Conservation (phyloP, 345 rosid genomes). For the Turnera subulata region DNA sequence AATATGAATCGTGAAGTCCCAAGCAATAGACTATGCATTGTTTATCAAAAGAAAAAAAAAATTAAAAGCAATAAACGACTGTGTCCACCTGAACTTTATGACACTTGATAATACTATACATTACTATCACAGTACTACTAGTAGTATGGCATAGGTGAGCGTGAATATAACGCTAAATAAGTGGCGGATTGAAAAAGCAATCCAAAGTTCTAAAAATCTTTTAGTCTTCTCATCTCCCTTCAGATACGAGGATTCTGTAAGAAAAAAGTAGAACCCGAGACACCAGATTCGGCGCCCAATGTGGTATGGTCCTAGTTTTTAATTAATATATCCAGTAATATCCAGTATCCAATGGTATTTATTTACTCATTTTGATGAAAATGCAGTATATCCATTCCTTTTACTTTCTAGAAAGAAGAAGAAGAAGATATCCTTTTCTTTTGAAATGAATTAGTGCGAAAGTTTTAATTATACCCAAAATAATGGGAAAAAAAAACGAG, state of each 20-base stretch:
- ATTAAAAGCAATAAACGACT: neutral
- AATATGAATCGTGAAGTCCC: neutral
- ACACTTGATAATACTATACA: neutral
- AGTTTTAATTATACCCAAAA: no score
- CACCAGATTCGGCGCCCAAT: conserved; percentile 2
- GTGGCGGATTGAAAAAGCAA: neutral
- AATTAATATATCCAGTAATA: no score
- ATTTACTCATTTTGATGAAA: no score
- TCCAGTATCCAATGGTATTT: no score
- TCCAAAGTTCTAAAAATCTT: neutral
- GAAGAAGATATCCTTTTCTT: no score
- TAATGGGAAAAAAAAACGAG: no score
- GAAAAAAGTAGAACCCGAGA: conserved; percentile 25
- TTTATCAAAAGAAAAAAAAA: no score
- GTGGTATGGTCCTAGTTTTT: no score
- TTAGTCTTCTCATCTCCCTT: conserved; percentile 17
- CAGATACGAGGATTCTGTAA: conserved; percentile 24
- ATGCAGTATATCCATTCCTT: no score
- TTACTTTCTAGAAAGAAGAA: no score
- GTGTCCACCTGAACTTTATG: neutral
- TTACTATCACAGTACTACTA: no score
- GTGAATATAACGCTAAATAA: neutral
- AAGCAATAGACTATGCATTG: neutral
- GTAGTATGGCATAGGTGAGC: neutral
- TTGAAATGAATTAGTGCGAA: no score